Evolutionary conservation across 192 early-diverging fungal genomes (phyloP).

Genomic region (Coemansia sp.): DNA sequence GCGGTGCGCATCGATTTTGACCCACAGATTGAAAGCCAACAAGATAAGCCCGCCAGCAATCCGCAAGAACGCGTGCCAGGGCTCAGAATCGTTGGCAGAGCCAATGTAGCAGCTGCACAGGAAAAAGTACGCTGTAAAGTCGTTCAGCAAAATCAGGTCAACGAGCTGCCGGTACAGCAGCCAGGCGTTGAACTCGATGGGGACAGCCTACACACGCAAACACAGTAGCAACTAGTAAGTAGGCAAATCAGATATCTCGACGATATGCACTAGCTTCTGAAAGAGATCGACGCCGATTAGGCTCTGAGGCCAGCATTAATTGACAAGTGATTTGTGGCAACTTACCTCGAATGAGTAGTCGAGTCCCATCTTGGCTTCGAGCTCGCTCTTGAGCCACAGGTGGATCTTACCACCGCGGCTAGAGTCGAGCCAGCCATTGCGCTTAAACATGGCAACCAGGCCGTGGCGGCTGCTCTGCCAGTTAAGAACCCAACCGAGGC

Average conservation of each 20-base stretch:
- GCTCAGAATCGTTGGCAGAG: slow-evolving; percentile 58
- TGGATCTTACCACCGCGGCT: slow-evolving; percentile 59
- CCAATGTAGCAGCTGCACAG: slow-evolving; percentile 79
- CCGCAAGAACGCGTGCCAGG: slow-evolving; percentile 68
- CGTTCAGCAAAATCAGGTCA: slow-evolving; percentile 91
- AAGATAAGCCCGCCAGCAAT: slow-evolving; percentile 78
- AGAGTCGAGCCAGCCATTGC: slow-evolving; percentile 68
- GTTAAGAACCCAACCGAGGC: slow-evolving; percentile 82
- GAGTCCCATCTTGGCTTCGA: slow-evolving; percentile 76
- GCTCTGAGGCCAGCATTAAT: too few species aligned
- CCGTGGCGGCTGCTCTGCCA: slow-evolving; percentile 74
- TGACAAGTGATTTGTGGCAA: neutral
- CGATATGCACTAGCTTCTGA: slow-evolving; percentile 13
- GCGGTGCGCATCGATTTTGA: slow-evolving; percentile 92
- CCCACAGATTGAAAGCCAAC: slow-evolving; percentile 92
- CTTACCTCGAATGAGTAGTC: slow-evolving; percentile 75
- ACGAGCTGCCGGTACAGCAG: slow-evolving; percentile 91
- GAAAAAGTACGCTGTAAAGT: slow-evolving; percentile 88
- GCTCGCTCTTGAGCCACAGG: slow-evolving; percentile 64
- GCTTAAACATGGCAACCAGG: slow-evolving; percentile 72
- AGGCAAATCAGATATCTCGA: neutral
- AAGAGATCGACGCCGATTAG: slow-evolving; percentile 16
- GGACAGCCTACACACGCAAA: slow-evolving; percentile 54
- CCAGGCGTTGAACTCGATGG: slow-evolving; percentile 97
- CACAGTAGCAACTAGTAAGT: neutral